Conservation (phyloP, 2,329 filamentous ascomycete species). For the Neonectria sp. region DNA sequence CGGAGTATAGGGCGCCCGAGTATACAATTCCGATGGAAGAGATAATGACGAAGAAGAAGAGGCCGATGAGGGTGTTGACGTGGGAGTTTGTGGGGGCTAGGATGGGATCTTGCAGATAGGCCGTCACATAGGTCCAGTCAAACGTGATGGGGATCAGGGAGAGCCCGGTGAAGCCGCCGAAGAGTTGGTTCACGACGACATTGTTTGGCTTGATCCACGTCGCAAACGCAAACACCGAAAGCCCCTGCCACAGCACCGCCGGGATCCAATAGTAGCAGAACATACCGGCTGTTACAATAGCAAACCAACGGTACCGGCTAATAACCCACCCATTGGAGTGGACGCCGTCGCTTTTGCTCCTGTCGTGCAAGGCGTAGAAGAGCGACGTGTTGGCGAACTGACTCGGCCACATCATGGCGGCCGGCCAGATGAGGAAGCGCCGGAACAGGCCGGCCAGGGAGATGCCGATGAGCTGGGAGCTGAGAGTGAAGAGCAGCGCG, state of each 20-base stretch:
- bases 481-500: conserved; percentile 70
- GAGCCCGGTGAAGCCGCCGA: conserved; percentile 68
- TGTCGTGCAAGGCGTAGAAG: conserved; percentile 61
- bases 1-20: conserved; percentile 60
- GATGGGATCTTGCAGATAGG: conserved; percentile 59
- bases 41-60: conserved; percentile 59
- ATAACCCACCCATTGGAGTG: conserved; percentile 62
- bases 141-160: conserved; percentile 70
- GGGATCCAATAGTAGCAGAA: conserved; percentile 70
- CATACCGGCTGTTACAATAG: conserved; percentile 57
- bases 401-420: conserved; percentile 75
- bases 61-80: conserved; percentile 61
- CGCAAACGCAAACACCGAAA: conserved; percentile 69
- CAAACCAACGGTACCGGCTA: conserved; percentile 62
- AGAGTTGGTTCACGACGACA: conserved; percentile 68
- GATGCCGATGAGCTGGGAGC: conserved; percentile 73
- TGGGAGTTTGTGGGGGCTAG: conserved; percentile 60
- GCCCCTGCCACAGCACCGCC: conserved; percentile 63
- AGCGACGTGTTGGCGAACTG: conserved; percentile 63
- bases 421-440: conserved; percentile 71
- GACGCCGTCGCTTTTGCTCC: conserved; percentile 56
- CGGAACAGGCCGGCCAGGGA: conserved; percentile 71
- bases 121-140: conserved; percentile 59
- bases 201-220: conserved; percentile 70
- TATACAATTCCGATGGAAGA: conserved; percentile 64